Base-by-base conservation (phyloP, 768 basidiomycete genomes). In the Boletus vermiculosoides region DNA sequence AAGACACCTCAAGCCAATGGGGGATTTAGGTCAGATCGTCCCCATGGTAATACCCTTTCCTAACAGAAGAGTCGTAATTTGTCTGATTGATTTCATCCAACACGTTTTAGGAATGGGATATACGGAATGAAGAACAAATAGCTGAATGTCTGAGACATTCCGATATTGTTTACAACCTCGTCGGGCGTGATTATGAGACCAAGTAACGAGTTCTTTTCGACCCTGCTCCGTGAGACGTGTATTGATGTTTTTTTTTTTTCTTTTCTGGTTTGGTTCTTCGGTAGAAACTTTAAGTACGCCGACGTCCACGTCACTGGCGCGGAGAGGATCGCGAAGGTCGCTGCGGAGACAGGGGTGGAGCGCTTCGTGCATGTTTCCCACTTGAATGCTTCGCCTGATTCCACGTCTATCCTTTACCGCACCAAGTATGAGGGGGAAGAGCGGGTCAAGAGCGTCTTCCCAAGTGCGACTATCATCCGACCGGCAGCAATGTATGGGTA, bases 1-100 rank as follows among this genome's bases (percentile, higher is more conserved):
- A 65, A 81, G 96, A 57, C 83, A 90, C 67, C 77, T 99, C 67
- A 89, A 88, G 74, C 90, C 90, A 13, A 95, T 90, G 86, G 97
- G 96, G 42, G 97, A 99, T 77, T 79, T 98, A 53, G 97, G 97
- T 9, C 94, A 96, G 77, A 89, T 99, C 61, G 90, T 98, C 55
- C 85, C 91, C 65, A 85, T 98, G 89, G 95, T 96, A 67, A 63
- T 67, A 77, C 71, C 50, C 30, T 33, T 25, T 47, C 52, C 45
- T 44, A 40, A 49, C 15, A 48, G 44, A 58, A 55, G 55, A 15
- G 22, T 9, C 15, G 7, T 33, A 56, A 68, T 68, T 60, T 63
- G 59, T 64, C 63, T 64, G 66, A 65, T 66, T 22, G 61, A 58
- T 70, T 65, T 59, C 45, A 62, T 60, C 52, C 23, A 34, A 45